Conservation (phyloP, 163 green algal genomes). For the Scenedesmus sp. region DNA sequence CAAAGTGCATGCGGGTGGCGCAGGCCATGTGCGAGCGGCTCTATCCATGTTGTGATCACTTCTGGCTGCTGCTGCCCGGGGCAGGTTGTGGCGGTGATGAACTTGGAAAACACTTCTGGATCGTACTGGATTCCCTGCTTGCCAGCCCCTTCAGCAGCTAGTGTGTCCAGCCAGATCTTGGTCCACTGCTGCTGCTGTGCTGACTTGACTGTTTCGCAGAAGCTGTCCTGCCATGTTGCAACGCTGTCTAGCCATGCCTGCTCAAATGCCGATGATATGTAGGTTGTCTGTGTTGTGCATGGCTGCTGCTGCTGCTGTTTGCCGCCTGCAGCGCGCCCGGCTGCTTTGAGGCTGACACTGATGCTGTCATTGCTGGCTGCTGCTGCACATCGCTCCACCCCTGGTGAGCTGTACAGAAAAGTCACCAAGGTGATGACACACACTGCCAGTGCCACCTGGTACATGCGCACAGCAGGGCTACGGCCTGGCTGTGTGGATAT, state of each 20-base stretch:
- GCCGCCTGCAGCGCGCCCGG: no score
- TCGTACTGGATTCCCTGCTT: not conserved
- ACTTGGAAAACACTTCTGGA: not conserved
- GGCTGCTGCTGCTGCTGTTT: no score
- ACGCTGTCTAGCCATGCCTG: not conserved
- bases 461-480: no score
- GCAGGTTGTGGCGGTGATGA: not conserved
- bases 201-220: not conserved
- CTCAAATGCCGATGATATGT: not conserved
- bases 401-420: no score
- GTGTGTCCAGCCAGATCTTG: not conserved
- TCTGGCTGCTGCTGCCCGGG: not conserved
- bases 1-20: not conserved
- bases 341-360: no score
- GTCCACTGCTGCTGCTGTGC: not conserved
- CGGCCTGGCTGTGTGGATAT: no score
- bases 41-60: not conserved
- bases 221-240: not conserved
- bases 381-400: no score
- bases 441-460: no score
- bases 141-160: not conserved
- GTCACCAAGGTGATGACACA: no score
- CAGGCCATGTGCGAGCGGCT: not conserved
- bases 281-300: not conserved
- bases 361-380: no score